phyloP scores from a whole-genome alignment of 495 filamentous ascomycete species.

The Hypoxylon lienhwacheense region DNA sequence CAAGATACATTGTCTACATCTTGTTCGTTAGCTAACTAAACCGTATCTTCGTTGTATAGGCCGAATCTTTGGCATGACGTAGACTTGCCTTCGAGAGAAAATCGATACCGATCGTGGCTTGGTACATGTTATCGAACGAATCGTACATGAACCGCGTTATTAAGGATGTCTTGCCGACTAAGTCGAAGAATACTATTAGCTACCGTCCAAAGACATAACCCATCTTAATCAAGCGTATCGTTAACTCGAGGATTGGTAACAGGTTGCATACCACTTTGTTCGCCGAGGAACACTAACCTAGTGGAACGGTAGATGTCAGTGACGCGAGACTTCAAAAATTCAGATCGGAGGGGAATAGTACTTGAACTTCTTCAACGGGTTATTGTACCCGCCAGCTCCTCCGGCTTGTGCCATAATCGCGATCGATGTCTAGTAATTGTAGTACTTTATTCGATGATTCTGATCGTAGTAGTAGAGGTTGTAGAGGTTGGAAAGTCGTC shows the following conservation, averaged over 20 bases:
- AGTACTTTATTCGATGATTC: neutral
- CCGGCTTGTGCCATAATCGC: constrained; percentile 52
- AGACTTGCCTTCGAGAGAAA: constrained; percentile 89
- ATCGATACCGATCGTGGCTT: constrained; percentile 98
- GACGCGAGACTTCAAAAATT: constrained; percentile 8
- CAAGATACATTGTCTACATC: constrained; percentile 93
- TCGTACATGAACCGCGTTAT: constrained; percentile 99
- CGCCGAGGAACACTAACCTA: constrained; percentile 94
- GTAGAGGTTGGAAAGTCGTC: constrained; percentile 2
- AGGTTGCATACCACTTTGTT: constrained; percentile 83
- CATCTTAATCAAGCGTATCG: neutral
- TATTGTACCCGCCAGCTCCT: constrained; percentile 83
- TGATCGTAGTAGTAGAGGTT: constrained; percentile 5
- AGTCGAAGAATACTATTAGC: constrained; percentile 21
- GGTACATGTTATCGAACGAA: constrained; percentile 99
- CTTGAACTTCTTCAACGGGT: constrained; percentile 99
- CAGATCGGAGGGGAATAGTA: constrained; percentile 47
- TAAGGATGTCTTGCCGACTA: constrained; percentile 97
- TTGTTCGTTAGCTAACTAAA: constrained; percentile 31
- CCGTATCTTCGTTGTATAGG: neutral
- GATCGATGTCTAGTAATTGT: constrained; percentile 7
- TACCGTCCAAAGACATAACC: constrained; percentile 9
- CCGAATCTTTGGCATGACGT: neutral
- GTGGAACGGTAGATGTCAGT: constrained; percentile 29
- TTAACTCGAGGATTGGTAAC: constrained; percentile 6